Percentiles rank a stretch among this genome's conserved stretches.
Conservation (phyloP, 805 yeast genomes). For the Ogataea sp. region DNA sequence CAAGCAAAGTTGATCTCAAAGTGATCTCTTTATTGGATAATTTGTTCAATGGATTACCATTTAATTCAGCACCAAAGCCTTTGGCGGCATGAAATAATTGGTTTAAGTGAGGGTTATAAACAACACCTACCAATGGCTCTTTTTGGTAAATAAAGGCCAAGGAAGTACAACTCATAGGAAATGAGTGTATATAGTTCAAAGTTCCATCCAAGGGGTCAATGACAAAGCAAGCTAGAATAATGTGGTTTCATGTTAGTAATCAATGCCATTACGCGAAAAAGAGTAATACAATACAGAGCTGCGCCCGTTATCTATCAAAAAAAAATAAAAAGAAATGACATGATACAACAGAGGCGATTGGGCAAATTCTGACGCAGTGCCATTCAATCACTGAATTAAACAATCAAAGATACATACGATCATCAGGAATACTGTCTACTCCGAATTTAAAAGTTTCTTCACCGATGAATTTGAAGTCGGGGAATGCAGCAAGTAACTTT, state of each 20-base stretch:
- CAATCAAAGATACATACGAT: slow-evolving; percentile 16
- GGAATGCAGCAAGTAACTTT: slow-evolving; percentile 29
- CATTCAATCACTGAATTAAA: too few species aligned
- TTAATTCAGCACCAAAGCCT: slow-evolving; percentile 48
- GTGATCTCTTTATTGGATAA: slow-evolving; percentile 27
- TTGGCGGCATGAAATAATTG: slow-evolving; percentile 45
- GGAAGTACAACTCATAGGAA: slow-evolving; percentile 56
- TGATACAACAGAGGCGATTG: too few species aligned
- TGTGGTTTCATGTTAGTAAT: too few species aligned
- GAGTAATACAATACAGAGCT: too few species aligned
- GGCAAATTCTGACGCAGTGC: too few species aligned
- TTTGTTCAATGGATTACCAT: slow-evolving; percentile 29
- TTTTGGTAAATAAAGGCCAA: slow-evolving; percentile 44
- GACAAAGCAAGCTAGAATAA: slow-evolving; percentile 39
- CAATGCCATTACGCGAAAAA: too few species aligned
- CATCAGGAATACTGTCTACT: slow-evolving; percentile 34
- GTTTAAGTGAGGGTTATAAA: slow-evolving; percentile 53
- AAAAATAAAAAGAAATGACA: too few species aligned
- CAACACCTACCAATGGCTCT: slow-evolving; percentile 52
- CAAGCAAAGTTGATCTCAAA: slow-evolving; percentile 45
- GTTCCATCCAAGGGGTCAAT: slow-evolving; percentile 66
- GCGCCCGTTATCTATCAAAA: too few species aligned
- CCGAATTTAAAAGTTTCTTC: slow-evolving; percentile 53
- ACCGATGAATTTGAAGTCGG: slow-evolving; percentile 47
- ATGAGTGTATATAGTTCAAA: slow-evolving; percentile 54